phyloP scores from a whole-genome alignment of 371 early-diverging fungal species.

The Blastocladiella emersonii region DNA sequence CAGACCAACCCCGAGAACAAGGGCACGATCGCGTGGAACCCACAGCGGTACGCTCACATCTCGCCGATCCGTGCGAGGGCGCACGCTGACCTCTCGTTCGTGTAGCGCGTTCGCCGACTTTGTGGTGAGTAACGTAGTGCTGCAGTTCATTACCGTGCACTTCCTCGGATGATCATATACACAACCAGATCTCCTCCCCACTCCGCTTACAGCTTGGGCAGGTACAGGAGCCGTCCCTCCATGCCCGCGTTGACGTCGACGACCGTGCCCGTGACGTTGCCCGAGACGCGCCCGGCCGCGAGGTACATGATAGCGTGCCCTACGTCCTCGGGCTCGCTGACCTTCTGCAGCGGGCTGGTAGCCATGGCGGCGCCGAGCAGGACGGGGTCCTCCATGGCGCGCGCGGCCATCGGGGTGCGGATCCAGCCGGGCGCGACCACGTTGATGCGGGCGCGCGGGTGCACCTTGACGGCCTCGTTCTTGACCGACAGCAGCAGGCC shows the following conservation, averaged over 20 bases:
- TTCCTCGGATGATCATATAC: constrained; percentile 46
- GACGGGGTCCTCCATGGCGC: constrained; percentile 20
- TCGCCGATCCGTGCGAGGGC: background rate
- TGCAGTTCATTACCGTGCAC: constrained; percentile 63
- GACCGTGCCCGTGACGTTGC: constrained; percentile 34
- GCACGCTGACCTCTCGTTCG: background rate
- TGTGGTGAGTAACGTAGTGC: constrained; percentile 43
- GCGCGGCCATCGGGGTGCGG: constrained; percentile 36
- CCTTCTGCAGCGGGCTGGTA: constrained; percentile 28
- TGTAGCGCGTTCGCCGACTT: constrained; percentile 62
- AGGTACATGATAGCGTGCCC: constrained; percentile 27
- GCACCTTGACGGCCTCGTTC: constrained; percentile 30
- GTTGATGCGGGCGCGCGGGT: constrained; percentile 31
- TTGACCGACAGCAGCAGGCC: constrained; percentile 23
- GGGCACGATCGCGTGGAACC: background rate
- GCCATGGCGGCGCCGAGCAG: constrained; percentile 35
- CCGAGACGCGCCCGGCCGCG: constrained; percentile 20
- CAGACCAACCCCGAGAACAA: constrained; percentile 53
- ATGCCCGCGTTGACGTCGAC: constrained; percentile 37
- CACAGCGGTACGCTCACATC: background rate
- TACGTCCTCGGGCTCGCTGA: constrained; percentile 31
- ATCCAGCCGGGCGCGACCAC: constrained; percentile 35
- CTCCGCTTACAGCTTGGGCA: constrained; percentile 10
- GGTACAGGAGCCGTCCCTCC: constrained; percentile 34
- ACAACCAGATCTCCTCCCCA: background rate